Conservation (phyloP, 306 rosid species). For the Vigna mungo region DNA sequence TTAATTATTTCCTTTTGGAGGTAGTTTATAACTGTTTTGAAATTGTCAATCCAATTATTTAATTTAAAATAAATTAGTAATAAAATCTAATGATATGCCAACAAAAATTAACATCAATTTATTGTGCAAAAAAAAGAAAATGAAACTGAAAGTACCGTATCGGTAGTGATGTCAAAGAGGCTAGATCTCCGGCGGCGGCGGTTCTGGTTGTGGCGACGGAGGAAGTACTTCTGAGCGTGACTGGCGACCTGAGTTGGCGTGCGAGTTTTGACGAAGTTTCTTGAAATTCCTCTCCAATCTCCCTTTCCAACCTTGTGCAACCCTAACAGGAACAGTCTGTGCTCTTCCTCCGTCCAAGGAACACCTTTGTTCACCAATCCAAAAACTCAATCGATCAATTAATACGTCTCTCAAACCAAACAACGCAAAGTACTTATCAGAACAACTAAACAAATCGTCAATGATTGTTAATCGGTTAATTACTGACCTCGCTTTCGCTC, state of each 20-base stretch:
- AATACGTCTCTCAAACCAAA: background rate
- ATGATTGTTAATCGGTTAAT: background rate
- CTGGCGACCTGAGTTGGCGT: conserved; percentile 97
- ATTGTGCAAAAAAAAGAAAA: background rate
- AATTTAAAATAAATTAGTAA: too few species aligned
- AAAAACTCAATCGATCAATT: background rate
- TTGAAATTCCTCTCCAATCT: conserved; percentile 96
- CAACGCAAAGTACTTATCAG: background rate
- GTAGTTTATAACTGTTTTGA: background rate
- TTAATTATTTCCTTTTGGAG: too few species aligned
- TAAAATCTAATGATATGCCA: too few species aligned
- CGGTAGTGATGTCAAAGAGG: conserved; percentile 88
- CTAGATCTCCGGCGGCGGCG: conserved; percentile 97
- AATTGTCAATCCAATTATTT: background rate
- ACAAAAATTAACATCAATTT: too few species aligned
- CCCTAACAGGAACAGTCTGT: conserved; percentile 75
- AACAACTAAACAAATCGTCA: background rate
- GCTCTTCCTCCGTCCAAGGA: conserved; percentile 97
- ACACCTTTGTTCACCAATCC: conserved; percentile 55
- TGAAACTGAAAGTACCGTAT: conserved; percentile 49
- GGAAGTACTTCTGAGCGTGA: conserved; percentile 95
- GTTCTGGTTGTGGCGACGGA: conserved; percentile 73
- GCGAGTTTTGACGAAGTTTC: conserved; percentile 88
- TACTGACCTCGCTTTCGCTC: conserved; percentile 83
- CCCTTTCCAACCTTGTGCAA: conserved; percentile 86